These are phyloP conservation scores for Ophiostoma angusticollis DNA, from an alignment of 2,329 filamentous ascomycete species.

Conservation along the genomic window DNA sequence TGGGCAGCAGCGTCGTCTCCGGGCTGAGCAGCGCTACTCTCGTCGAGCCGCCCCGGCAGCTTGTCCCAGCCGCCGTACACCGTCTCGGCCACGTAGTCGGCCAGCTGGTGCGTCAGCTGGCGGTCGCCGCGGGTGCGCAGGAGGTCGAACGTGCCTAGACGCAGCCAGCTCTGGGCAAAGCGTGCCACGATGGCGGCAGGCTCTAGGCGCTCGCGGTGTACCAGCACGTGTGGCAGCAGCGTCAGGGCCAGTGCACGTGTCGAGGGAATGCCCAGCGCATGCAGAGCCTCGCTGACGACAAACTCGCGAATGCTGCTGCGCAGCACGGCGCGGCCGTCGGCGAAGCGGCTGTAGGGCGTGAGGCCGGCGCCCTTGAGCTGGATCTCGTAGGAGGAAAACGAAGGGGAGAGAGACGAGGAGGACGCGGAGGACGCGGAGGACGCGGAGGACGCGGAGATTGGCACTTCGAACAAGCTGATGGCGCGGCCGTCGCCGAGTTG, in stretches of 20 bases:
- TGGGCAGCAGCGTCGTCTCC: background rate
- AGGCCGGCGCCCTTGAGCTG: conserved; percentile 89
- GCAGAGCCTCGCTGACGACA: conserved; percentile 76
- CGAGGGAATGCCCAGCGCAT: conserved; percentile 73
- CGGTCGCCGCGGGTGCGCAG: conserved; percentile 70
- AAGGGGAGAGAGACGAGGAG: conserved; percentile 15
- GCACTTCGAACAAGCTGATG: conserved; percentile 86
- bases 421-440: conserved; percentile 9
- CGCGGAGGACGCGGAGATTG: conserved; percentile 54
- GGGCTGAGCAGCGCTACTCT: conserved; percentile 23
- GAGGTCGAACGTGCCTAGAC: conserved; percentile 95
- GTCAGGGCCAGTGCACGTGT: conserved; percentile 79
- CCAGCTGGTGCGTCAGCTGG: conserved; percentile 56
- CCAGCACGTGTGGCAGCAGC: conserved; percentile 57
- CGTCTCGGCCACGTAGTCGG: conserved; percentile 75
- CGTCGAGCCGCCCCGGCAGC: conserved; percentile 50
- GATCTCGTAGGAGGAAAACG: conserved; percentile 55
- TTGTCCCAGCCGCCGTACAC: conserved; percentile 79
- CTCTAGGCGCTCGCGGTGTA: conserved; percentile 68
- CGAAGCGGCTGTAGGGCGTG: conserved; percentile 92
- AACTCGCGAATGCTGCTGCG: conserved; percentile 91
- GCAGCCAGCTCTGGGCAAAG: conserved; percentile 83
- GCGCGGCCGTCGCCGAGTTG: conserved; percentile 91
- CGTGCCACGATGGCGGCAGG: conserved; percentile 86
- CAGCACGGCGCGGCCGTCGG: conserved; percentile 87